Base-by-base conservation (phyloP, 805 yeast genomes). In the Metschnikowia hibisci region DNA sequence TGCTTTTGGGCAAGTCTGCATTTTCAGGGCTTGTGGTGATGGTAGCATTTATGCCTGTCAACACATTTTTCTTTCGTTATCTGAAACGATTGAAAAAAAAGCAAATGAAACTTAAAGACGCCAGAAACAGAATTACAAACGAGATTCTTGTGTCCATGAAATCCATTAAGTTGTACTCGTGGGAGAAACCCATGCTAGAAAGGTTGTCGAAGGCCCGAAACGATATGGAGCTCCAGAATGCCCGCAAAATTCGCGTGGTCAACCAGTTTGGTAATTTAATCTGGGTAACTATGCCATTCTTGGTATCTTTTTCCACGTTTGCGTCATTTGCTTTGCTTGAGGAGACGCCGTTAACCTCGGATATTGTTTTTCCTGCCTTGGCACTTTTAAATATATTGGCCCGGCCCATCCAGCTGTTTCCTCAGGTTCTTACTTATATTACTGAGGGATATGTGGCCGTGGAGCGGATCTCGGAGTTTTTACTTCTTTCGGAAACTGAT, bases 321-420 rank as follows among this genome's bases (percentile, higher is more conserved):
- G 72, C 78, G 1, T 57, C 76, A 1, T 83, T 74, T 58, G 76
- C 82, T 4, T 50, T 57, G 27, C 45, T 70, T 10, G 67, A 73
- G 20, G 59, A 64, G 3, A 55, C 53, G 8, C 84, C 86, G 1
- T 65, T 83, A 51, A 74, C 86, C 5, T 80, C 88, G 10, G 85
- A 82, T 34, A 71, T 82, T 45, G 82, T 81, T 5, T 82, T 82
- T 59, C 88, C 89, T 11, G 80, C 87, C 2, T 66, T 83, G 46
- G 64, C 87, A 1, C 63, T 82, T 41, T 78, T 83, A 53, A 76
- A 78, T 46, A 60, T 82, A 45, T 57, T 83, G 32, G 72, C 81
- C 4, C 77, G 69, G 32, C 86, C 87, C 7, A 74, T 83, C 25
- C 70, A 72, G 54, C 73, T 74, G 9, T 71, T 83, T 38, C 90